These are phyloP conservation scores for Hypoxylon fuscum DNA, from an alignment of 495 filamentous ascomycete genomes.

Conservation along the genomic window DNA sequence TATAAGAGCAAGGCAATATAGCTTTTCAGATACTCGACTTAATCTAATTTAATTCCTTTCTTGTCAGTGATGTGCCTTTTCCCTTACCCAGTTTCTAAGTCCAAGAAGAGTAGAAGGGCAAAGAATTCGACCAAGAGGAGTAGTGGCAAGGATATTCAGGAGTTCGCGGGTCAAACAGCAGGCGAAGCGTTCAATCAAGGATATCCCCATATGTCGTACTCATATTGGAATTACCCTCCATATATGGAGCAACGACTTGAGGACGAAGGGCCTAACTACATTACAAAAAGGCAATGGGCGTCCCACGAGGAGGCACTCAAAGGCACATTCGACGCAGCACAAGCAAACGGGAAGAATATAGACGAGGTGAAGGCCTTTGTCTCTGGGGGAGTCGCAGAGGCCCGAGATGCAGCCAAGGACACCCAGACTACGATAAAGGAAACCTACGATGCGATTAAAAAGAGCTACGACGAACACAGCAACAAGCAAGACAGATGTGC, in stretches of 20 bases:
- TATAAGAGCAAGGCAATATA: slow-evolving; percentile 7
- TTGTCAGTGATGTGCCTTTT: slow-evolving; percentile 34
- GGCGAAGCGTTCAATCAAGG: slow-evolving; percentile 12
- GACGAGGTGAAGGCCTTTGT: slow-evolving; percentile 30
- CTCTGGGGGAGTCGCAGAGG: slow-evolving; percentile 23
- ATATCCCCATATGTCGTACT: slow-evolving; percentile 9
- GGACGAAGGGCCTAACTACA: slow-evolving; percentile 18
- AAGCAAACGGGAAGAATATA: slow-evolving; percentile 32
- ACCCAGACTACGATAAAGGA: slow-evolving; percentile 30
- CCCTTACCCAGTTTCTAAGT: slow-evolving; percentile 20
- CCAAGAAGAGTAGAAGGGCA: slow-evolving; percentile 22
- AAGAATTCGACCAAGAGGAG: slow-evolving; percentile 9
- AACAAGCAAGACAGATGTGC: slow-evolving; percentile 36
- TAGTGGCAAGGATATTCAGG: slow-evolving; percentile 3
- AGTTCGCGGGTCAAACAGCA: not conserved
- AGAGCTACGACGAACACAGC: slow-evolving; percentile 28
- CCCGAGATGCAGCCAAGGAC: slow-evolving; percentile 25
- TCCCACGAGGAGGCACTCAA: slow-evolving; percentile 13
- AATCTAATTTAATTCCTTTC: not conserved
- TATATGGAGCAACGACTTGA: slow-evolving; percentile 15
- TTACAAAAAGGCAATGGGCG: slow-evolving; percentile 25
- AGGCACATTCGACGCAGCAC: slow-evolving; percentile 3
- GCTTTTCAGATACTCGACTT: not conserved
- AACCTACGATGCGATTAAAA: slow-evolving; percentile 31
- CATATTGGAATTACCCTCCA: slow-evolving; percentile 10